Base-by-base conservation (phyloP, 306 rosid species). In the Sicyos baderoa region DNA sequence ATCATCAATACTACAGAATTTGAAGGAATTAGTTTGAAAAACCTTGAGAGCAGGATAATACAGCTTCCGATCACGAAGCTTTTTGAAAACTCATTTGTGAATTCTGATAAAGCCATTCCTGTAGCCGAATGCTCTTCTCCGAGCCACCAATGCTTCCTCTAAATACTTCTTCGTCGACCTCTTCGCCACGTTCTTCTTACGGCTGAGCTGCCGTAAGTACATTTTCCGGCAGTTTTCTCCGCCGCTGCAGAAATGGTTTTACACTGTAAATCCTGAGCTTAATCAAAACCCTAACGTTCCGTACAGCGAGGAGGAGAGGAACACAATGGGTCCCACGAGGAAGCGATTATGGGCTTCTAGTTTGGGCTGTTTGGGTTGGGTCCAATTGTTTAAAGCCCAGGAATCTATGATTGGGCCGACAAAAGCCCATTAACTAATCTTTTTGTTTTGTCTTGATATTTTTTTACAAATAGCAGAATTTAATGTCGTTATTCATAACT, bases 21-120 rank as follows among this genome's bases (percentile, higher is more conserved):
- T n/a, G n/a, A n/a, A n/a, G n/a, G n/a, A n/a, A n/a, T n/a, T n/a
- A n/a, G n/a, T n/a, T n/a, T n/a, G n/a, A n/a, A n/a, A n/a, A n/a
- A n/a, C 99, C 97, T 93, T 93, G 73, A 88, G 90, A 73, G 99
- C 95, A 48, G 97, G 96, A 21, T 19, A 66, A 75, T 86, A 82
- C 57, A 85, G 94, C 51, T 84, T 84, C 77, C 96, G 89, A 0
- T 78, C 55, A 45, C 97, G 88, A 81, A 93, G 97, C 89, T 86
- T 88, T 79, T 80, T 85, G 88, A 78, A 93, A 72, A 88, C 96
- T 54, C 82, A 91, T 73, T 90, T 88, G 66, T 77, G 78, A 75
- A 77, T 81, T 77, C 77, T 88, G 79, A 93, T 63, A 76, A 93
- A 88, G 57, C 65, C 81, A 67, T 88, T 88, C 73, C 61, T 83